Evolutionary conservation across 169 alveolate species (phyloP).

Genomic region (Eimeria tenella): DNA sequence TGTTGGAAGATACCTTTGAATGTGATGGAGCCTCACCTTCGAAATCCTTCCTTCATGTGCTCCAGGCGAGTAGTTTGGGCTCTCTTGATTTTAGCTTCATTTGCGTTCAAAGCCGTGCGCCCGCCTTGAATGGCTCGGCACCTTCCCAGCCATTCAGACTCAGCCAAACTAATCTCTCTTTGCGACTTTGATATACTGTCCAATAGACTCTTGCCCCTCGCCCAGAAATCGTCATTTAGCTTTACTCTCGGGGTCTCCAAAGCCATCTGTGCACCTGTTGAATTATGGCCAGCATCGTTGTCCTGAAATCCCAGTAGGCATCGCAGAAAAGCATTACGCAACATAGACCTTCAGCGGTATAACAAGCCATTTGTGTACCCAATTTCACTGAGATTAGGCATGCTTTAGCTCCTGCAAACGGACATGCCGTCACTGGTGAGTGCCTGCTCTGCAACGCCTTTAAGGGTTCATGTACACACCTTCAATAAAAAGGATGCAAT

Average conservation of each 20-base stretch:
- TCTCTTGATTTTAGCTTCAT: constrained; percentile 38
- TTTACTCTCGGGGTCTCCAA: background rate
- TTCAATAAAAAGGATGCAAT: no score
- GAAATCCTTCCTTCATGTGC: constrained; percentile 50
- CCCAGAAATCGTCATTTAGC: constrained; percentile 19
- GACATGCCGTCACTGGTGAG: no score
- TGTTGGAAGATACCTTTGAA: background rate
- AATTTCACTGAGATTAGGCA: no score
- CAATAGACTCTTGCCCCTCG: constrained; percentile 22
- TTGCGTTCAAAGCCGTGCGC: background rate
- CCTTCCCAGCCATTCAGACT: constrained; percentile 50
- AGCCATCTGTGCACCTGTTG: background rate
- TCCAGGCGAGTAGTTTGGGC: constrained; percentile 47
- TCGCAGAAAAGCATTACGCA: background rate
- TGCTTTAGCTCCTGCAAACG: no score
- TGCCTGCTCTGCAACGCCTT: no score
- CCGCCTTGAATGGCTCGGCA: constrained; percentile 67
- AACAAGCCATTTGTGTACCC: no score
- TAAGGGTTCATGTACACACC: no score
- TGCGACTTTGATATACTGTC: constrained; percentile 45
- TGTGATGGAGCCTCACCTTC: constrained; percentile 15
- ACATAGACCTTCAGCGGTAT: no score
- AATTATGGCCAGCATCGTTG: background rate
- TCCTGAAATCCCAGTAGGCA: background rate
- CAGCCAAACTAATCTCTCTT: constrained; percentile 33